A percentile compares a stretch with the other conserved stretches of the same genome.
Conservation (phyloP, 2,329 filamentous ascomycete genomes). For the Neonectria faginata region DNA sequence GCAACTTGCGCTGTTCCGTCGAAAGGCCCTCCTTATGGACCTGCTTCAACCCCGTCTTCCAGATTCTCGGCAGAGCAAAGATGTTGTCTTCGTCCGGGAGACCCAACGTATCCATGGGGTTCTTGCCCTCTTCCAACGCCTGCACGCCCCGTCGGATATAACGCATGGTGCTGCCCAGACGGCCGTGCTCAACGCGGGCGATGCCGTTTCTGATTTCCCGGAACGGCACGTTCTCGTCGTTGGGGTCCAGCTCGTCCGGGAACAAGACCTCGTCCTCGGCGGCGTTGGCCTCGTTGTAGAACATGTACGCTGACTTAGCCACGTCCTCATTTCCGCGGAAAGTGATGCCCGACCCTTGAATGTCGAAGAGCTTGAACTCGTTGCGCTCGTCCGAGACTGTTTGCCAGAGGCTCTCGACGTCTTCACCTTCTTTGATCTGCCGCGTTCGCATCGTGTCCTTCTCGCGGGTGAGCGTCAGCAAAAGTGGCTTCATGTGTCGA, state of each 20-base stretch:
- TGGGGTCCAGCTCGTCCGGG: conserved; percentile 36
- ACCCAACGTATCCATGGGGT: conserved; percentile 23
- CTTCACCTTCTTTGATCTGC: conserved; percentile 41
- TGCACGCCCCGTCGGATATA: conserved; percentile 29
- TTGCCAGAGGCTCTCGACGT: conserved; percentile 42
- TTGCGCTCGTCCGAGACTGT: conserved; percentile 33
- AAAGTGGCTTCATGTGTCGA: conserved; percentile 38
- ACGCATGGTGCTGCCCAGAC: conserved; percentile 27
- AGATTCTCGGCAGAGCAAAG: conserved; percentile 41
- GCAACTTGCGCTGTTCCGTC: conserved; percentile 17
- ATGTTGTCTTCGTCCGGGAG: conserved; percentile 19
- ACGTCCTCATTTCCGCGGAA: conserved; percentile 15
- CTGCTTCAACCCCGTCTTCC: conserved; percentile 38
- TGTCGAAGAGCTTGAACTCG: conserved; percentile 31
- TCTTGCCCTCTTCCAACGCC: conserved; percentile 19
- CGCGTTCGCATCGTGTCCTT: conserved; percentile 41
- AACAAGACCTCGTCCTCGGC: conserved; percentile 44
- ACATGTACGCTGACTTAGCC: conserved; percentile 33
- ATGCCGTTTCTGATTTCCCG: conserved; percentile 41
- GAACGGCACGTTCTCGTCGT: conserved; percentile 36
- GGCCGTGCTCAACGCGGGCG: conserved; percentile 32
- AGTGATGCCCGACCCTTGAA: conserved; percentile 20
- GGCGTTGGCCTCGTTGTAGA: conserved; percentile 43
- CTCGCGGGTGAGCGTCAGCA: conserved; percentile 40
- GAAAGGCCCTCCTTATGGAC: conserved; percentile 14